Base-by-base conservation (phyloP, 306 rosid species). In the Sicyos baderoa region DNA sequence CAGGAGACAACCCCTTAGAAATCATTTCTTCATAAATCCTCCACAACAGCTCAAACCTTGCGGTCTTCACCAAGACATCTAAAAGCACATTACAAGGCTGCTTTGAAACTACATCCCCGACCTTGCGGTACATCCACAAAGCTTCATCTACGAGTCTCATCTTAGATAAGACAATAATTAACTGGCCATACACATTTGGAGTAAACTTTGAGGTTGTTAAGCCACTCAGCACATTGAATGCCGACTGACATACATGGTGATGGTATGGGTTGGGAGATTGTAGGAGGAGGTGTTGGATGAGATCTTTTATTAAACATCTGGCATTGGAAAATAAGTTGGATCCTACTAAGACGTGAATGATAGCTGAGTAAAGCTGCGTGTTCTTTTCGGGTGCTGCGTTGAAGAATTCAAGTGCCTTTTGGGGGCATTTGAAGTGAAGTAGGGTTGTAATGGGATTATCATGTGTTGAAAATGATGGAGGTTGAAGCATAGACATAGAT, bases 11-110 rank as follows among this genome's bases (percentile, higher is more conserved):
- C 16, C 95, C 89, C 4, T 70, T 70, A 4, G 83, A 79, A 17
- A 75, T 9, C 89, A 86, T 83, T 76, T 79, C 68, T 22, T 60
- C 23, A 40, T 79, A 85, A 18, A 86, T 21, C 70, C 72, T 82
- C 90, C 87, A 83, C 65, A 80, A 40, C 5, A 71, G 82, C 65
- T 80, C 85, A 62, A 80, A 72, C 77, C 58, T 76, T 42, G 55
- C 71, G 0, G 44, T 14, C 75, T 90, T 84, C 7, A 80, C 83
- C 69, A 91, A 74, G 12, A 77, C 85, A 70, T 82, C 79, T 53
- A 91, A 81, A 51, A 91, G 85, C 49, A 85, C 79, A 75, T 86
- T 84, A 74, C 89, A 88, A 44, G 89, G 83, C 50, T 72, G 82
- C 45, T 79, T 15, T 21, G 79, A 48, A 10, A 90, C 88, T 73